phyloP scores from a whole-genome alignment of 495 filamentous ascomycete species.

The Penicillium coprophilum region DNA sequence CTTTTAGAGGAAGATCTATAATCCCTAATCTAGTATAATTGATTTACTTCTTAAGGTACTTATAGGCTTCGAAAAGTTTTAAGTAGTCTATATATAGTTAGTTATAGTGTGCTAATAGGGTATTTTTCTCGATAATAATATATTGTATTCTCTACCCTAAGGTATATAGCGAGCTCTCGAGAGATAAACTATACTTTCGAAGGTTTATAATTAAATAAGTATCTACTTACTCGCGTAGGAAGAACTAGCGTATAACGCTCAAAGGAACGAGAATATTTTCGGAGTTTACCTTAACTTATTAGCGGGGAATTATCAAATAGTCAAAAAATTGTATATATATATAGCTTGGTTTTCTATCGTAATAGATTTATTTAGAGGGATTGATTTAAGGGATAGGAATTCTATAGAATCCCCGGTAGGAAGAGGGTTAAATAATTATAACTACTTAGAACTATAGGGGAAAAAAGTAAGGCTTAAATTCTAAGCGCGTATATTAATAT shows the following conservation, averaged over 20 bases:
- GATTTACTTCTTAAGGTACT: not conserved
- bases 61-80: conserved; percentile 2
- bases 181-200: conserved; percentile 1
- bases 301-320: not conserved
- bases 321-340: not conserved
- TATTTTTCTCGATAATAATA: not conserved
- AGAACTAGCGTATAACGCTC: not conserved
- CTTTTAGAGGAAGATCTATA: not conserved
- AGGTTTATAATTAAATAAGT: not conserved
- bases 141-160: conserved; percentile 1
- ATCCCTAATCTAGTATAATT: not conserved
- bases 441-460: no score
- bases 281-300: not conserved
- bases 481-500: not conserved
- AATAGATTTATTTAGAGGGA: not conserved
- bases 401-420: not conserved
- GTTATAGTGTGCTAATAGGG: not conserved
- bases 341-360: not conserved
- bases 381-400: not conserved
- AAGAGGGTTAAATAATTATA: not conserved
- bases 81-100: not conserved
- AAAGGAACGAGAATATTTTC: not conserved
- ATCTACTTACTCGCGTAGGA: not conserved
- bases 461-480: no score
- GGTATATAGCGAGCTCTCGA: not conserved